These are phyloP conservation scores for Fusarium sambucinum DNA, from an alignment of 2,329 filamentous ascomycete species.

Conservation along the genomic window DNA sequence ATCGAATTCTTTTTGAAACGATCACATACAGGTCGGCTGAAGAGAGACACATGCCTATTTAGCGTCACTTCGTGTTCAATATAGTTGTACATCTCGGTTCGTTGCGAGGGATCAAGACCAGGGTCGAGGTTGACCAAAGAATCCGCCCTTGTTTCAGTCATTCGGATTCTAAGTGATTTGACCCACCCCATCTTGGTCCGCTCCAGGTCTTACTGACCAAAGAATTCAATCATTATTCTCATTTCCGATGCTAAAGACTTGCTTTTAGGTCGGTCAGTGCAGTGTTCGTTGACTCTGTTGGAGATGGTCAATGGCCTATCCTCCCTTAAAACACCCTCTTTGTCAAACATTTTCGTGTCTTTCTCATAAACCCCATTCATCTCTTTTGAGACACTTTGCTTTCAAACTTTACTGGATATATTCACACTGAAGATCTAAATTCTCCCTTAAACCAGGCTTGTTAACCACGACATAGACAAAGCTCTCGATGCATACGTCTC, in stretches of 20 bases:
- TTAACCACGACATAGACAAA: conserved; percentile 11
- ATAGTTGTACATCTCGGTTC: conserved; percentile 25
- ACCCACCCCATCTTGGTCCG: conserved; percentile 17
- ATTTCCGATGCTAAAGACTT: too few relatives aligned
- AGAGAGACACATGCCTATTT: conserved; percentile 5
- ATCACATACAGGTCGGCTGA: conserved; percentile 30
- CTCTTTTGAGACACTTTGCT: background rate
- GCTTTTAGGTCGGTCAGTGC: background rate
- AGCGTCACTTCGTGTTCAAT: conserved; percentile 19
- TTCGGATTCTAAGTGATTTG: conserved; percentile 9
- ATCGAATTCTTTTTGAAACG: conserved; percentile 14
- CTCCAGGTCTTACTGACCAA: conserved; percentile 23
- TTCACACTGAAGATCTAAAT: conserved; percentile 48
- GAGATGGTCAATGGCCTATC: background rate
- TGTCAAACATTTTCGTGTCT: background rate
- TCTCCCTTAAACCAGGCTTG: conserved; percentile 36
- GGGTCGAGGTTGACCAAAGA: conserved; percentile 11
- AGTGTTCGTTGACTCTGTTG: background rate
- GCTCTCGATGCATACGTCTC: background rate
- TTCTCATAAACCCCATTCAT: background rate
- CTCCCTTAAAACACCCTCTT: background rate
- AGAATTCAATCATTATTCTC: conserved; percentile 16
- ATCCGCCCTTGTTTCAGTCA: conserved; percentile 25
- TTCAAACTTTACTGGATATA: conserved; percentile 32
- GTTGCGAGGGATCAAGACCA: conserved; percentile 26